Base-by-base conservation (phyloP, 495 filamentous ascomycete genomes). In the Copromyces sp. region DNA sequence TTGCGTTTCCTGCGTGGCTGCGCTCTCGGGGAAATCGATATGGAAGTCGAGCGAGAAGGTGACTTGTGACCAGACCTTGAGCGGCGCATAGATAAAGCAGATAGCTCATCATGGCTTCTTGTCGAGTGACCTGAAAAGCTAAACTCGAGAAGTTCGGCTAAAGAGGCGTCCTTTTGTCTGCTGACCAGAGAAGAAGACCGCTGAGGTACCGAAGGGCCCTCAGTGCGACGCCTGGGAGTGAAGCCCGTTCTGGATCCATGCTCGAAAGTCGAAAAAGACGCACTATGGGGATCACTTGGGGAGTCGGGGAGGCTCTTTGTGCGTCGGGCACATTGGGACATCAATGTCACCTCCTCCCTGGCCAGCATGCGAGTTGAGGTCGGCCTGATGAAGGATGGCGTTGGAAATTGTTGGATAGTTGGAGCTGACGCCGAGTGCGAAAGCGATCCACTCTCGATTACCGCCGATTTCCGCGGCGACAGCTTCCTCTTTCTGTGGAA, bases 331-430 rank as follows among this genome's bases (percentile, higher is more conserved):
- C 59, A 42, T 68, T 69, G 76, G 37, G 73, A 29, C 40, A 74
- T 70, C 59, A 77, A 59, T 59, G 74, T 44, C 4, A 77, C 69
- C 61, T 84, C 83, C 37, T 85, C 81, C 29, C 84, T 79, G 9
- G 84, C 83, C 68, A 80, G 73, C 84, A 86, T 86, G 8, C 81
- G 80, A 40, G 75, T 80, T 17, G 83, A 83, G 14, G 80, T 85
- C n/a, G 84, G 84, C 40, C 81, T 75, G 69, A 86, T 82, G 74
- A 81, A 86, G 2, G 84, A 83, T 11, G 84, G 83, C 40, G 81
- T 77, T 9, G 84, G 84, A 69, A 85, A 86, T 14, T 75, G 77
- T 40, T 70, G 74, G 41, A 68, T 65, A 9, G 59, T 42, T 8
- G 72, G 35, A 40, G 69, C 73, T 4, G 69, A 41, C 40, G 68